These are phyloP conservation scores for Boletus patriciae DNA, from an alignment of 768 basidiomycete species.

Conservation along the genomic window DNA sequence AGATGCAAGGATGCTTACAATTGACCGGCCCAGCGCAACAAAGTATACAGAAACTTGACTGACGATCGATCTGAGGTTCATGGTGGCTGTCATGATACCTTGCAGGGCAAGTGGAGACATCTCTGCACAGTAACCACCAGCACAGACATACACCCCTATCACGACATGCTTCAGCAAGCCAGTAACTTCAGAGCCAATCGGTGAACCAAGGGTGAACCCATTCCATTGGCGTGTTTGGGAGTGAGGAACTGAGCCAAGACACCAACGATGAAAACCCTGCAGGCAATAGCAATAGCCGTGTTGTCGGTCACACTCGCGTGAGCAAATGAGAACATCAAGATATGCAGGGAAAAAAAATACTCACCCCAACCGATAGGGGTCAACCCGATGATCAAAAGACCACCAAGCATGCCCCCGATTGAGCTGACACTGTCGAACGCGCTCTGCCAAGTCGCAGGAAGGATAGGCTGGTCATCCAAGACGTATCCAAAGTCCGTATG, in stretches of 20 bases:
- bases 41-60: no score
- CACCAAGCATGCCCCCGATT: constrained; percentile 29
- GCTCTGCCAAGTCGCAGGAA: constrained; percentile 31
- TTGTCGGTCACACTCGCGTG: constrained; percentile 10
- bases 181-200: background rate
- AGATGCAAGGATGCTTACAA: no score
- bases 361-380: constrained; percentile 22
- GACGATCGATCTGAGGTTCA: no score
- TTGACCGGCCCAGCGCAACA: no score
- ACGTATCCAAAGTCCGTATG: constrained; percentile 27
- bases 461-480: background rate
- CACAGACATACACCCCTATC: constrained; percentile 21
- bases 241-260: constrained; percentile 28
- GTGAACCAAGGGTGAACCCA: constrained; percentile 25
- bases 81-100: no score
- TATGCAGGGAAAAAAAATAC: background rate
- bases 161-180: background rate
- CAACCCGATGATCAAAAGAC: constrained; percentile 26
- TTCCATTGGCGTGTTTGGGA: constrained; percentile 26
- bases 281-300: constrained; percentile 25
- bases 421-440: constrained; percentile 28
- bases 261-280: constrained; percentile 19
- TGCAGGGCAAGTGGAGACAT: constrained; percentile 9
- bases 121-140: constrained; percentile 28
- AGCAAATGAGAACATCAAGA: background rate